Base-by-base conservation (phyloP, 1,284 basidiomycete genomes). In the Cryptococcus maquisensis region DNA sequence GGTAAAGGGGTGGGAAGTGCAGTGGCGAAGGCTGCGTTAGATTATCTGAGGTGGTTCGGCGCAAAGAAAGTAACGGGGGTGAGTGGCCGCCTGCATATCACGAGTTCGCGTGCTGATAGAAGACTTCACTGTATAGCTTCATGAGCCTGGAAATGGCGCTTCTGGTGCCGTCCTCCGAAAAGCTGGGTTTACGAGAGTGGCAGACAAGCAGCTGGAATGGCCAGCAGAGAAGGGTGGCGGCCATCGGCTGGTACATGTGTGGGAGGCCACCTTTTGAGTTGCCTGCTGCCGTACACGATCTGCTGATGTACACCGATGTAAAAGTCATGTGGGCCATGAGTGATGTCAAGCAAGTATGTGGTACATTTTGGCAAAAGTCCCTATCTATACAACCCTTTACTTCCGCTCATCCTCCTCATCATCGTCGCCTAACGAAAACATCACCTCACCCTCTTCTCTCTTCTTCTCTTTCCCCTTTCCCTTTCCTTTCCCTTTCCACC, bases 391-490 rank as follows among this genome's bases (percentile, higher is more conserved):
- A 42, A 20, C 40, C 23, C 40, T 12, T 18, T 12, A 8, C 23
- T 15, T 20, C 15, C n/a, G 40, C 40, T 40, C 38, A 35, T 54
- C 55, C 16, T 68, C 64, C 9, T 68, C 70, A 12, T 79, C 77
- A 23, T 77, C 79, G 23, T 79, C 79, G 0, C 78, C 80, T 4
- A 81, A 65, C 45, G 79, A 75, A 65, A 81, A 81, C 40, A 81
- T 77, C 26, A 72, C 68, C 54, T 74, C 67, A 54, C 66, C 54
- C 67, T 82, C 81, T 28, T 79, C 80, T 56, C 79, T 80, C 23
- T 39, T 42, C 56, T 51, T 49, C 40, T 24, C 40, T 56, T 59
- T 52, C 52, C 32, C 47, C 56, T 65, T 54, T 21, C 54, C 63
- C 59, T 64, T 65, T 26, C 57, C 61, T 60, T 62, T 71, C 35